Evolutionary conservation across 805 yeast species (phyloP).

Genomic region (Millerozyma miso): DNA sequence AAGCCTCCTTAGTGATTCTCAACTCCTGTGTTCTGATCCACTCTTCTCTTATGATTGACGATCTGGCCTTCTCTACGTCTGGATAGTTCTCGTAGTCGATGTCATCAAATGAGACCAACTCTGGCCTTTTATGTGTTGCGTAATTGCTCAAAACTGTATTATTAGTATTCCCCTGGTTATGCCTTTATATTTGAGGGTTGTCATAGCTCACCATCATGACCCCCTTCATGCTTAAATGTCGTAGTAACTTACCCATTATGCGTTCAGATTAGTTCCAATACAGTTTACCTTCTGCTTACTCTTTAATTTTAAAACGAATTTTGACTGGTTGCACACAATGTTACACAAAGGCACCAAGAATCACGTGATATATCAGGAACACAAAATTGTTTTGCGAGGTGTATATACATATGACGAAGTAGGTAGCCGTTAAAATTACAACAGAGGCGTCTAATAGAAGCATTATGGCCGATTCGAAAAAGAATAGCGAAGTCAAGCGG

Average conservation of each 20-base stretch:
- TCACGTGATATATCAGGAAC: neutral
- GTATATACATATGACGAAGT: neutral
- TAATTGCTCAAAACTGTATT: conserved; percentile 26
- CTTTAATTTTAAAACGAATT: conserved; percentile 4
- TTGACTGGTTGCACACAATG: conserved; percentile 7
- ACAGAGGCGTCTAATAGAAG: neutral
- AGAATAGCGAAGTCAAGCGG: neutral
- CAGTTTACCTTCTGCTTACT: neutral
- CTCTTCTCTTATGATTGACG: conserved; percentile 73
- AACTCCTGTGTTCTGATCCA: conserved; percentile 68
- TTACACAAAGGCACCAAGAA: neutral
- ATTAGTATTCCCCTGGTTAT: conserved; percentile 2
- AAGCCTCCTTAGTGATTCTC: conserved; percentile 66
- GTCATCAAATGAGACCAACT: conserved; percentile 77
- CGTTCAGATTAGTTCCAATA: neutral
- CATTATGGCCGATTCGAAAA: neutral
- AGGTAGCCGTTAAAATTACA: neutral
- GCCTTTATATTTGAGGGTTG: too few relatives aligned
- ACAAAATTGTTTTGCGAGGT: neutral
- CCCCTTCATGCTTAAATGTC: too few relatives aligned
- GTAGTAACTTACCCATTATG: neutral
- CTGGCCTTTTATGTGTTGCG: conserved; percentile 51
- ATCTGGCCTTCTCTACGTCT: conserved; percentile 69
- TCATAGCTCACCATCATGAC: too few relatives aligned
- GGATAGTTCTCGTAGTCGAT: conserved; percentile 67